phyloP scores from a whole-genome alignment of 441 rosid genomes.

The Capsella rubella region DNA sequence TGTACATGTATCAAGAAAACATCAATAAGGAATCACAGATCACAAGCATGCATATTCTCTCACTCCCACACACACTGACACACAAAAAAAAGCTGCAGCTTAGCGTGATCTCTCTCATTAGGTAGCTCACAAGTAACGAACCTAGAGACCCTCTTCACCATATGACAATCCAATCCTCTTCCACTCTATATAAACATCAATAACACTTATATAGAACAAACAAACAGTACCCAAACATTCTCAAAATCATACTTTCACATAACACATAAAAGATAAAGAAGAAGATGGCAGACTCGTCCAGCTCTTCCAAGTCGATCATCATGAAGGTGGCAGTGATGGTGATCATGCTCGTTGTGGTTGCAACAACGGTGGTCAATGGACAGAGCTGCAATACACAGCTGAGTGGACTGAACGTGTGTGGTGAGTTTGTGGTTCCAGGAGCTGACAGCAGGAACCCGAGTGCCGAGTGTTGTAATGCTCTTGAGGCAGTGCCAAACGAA shows the following conservation, averaged over 20 bases:
- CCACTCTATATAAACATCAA: slow-evolving; percentile 30
- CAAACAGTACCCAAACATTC: slow-evolving; percentile 5
- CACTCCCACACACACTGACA: neutral
- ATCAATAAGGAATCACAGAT: slow-evolving; percentile 9
- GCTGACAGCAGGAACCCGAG: slow-evolving; percentile 44
- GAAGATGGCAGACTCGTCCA: slow-evolving; percentile 27
- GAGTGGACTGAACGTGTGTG: slow-evolving; percentile 43
- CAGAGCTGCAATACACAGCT: slow-evolving; percentile 44
- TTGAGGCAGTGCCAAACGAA: slow-evolving; percentile 41
- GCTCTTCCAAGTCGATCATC: slow-evolving; percentile 31
- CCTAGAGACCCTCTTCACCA: slow-evolving; percentile 21
- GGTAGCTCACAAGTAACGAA: slow-evolving; percentile 37
- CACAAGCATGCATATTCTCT: slow-evolving; percentile 24
- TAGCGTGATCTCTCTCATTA: slow-evolving; percentile 31
- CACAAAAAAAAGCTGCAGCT: slow-evolving; percentile 17
- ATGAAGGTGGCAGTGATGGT: slow-evolving; percentile 29
- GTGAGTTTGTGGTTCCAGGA: slow-evolving; percentile 46
- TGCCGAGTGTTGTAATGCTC: slow-evolving; percentile 47
- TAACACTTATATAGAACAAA: slow-evolving; percentile 1
- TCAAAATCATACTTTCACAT: slow-evolving; percentile 14
- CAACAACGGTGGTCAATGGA: slow-evolving; percentile 20
- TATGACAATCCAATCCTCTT: neutral
- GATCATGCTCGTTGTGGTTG: slow-evolving; percentile 10
- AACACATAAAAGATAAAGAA: slow-evolving; percentile 21
- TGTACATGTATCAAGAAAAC: neutral